Conservation (phyloP, 495 filamentous ascomycete species). For the Glonium stellatum region DNA sequence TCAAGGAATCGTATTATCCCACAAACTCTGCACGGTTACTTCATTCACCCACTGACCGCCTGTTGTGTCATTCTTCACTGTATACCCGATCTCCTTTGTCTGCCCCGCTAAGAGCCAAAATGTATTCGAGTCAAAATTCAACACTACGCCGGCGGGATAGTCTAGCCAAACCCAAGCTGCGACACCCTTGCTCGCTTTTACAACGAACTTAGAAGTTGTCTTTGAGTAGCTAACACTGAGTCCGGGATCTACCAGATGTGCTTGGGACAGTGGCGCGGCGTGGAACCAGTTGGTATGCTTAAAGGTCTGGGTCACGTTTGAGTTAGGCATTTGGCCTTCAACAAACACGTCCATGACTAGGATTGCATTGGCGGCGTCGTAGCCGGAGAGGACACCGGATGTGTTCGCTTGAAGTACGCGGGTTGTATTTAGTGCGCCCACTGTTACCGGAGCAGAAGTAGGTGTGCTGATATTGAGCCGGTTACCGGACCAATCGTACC, state of each 20-base stretch:
- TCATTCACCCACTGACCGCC: conserved; percentile 45
- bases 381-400: conserved; percentile 29
- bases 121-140: conserved; percentile 55
- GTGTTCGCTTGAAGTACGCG: conserved; percentile 44
- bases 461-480: conserved; percentile 22
- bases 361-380: conserved; percentile 43
- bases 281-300: conserved; percentile 53
- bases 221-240: conserved; percentile 42
- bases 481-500: conserved; percentile 33
- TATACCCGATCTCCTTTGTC: conserved; percentile 44
- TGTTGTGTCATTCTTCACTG: conserved; percentile 44
- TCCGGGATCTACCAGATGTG: conserved; percentile 50
- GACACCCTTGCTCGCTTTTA: conserved; percentile 50
- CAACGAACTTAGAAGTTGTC: conserved; percentile 42
- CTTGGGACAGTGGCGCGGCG: conserved; percentile 46
- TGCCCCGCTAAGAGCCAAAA: conserved; percentile 53
- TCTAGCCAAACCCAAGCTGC: conserved; percentile 65
- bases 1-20: conserved; percentile 50
- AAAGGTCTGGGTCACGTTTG: conserved; percentile 42
- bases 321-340: conserved; percentile 49
- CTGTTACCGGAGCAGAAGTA: conserved; percentile 33
- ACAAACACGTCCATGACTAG: conserved; percentile 51
- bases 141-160: conserved; percentile 49
- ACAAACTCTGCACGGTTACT: conserved; percentile 56
- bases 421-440: conserved; percentile 58